Percentiles rank a stretch among this genome's conserved stretches.
Evolutionary conservation across 1,139 yeast genomes (phyloP).

Genomic region (Candida sojae): DNA sequence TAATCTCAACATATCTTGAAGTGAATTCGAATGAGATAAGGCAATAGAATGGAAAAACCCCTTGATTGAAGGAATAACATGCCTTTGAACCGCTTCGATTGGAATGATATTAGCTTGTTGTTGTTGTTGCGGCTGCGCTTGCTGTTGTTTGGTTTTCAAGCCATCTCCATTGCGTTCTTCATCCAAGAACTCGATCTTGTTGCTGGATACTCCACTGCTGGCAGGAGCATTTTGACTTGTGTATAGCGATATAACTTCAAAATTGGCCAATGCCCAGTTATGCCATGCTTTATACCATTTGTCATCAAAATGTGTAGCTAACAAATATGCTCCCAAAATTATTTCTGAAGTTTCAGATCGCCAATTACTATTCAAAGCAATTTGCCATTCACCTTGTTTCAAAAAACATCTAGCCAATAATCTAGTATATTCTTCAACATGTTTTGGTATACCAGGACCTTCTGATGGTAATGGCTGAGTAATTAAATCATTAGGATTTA

Average conservation of each 20-base stretch:
- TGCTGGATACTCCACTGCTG: constrained; percentile 15
- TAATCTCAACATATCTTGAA: constrained; percentile 89
- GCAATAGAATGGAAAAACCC: constrained; percentile 97
- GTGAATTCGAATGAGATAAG: constrained; percentile 78
- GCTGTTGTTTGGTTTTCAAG: constrained; percentile 11
- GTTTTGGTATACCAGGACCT: constrained; percentile 72
- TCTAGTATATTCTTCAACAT: constrained; percentile 82
- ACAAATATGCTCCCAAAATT: constrained; percentile 84
- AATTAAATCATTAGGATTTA: constrained; percentile 77
- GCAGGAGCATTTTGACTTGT: constrained; percentile 40
- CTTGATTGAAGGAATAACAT: constrained; percentile 90
- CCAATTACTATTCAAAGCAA: constrained; percentile 78
- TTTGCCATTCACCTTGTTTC: constrained; percentile 99
- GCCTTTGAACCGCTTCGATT: constrained; percentile 70
- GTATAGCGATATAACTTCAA: constrained; percentile 81
- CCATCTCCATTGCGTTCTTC: constrained; percentile 19
- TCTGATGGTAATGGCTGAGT: constrained; percentile 85
- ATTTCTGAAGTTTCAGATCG: constrained; percentile 75
- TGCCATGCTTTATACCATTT: constrained; percentile 99
- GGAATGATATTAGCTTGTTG: constrained; percentile 34
- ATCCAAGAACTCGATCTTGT: constrained; percentile 16
- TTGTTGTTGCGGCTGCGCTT: constrained; percentile 9
- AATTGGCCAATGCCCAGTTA: constrained; percentile 98
- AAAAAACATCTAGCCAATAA: constrained; percentile 90
- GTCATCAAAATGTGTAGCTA: constrained; percentile 92